A percentile compares a stretch with the other conserved stretches of the same genome.
Evolutionary conservation across 2,329 filamentous ascomycete species (phyloP).

Genomic region (Periconia sp.): DNA sequence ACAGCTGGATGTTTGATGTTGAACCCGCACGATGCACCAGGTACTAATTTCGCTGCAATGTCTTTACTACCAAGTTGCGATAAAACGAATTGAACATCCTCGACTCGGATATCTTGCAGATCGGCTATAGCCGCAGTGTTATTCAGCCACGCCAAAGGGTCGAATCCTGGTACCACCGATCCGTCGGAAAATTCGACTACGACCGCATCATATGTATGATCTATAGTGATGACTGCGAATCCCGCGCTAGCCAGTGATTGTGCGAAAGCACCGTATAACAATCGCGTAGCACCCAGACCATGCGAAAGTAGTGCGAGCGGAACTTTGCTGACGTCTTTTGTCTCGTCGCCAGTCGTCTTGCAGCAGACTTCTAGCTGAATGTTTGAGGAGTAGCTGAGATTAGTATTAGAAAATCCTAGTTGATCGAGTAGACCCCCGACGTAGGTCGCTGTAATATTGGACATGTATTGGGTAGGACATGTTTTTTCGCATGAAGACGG

Average conservation of each 20-base stretch:
- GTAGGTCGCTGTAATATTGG: slow-evolving; percentile 12
- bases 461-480: slow-evolving; percentile 15
- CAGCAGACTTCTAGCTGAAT: slow-evolving; percentile 12
- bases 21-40: slow-evolving; percentile 1
- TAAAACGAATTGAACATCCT: slow-evolving; percentile 29
- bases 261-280: slow-evolving; percentile 52
- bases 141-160: no score
- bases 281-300: slow-evolving; percentile 52
- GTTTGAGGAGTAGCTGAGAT: slow-evolving; percentile 6
- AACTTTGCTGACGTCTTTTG: no score
- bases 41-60: slow-evolving; percentile 14
- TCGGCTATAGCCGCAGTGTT: slow-evolving; percentile 28
- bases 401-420: slow-evolving; percentile 9
- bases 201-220: slow-evolving; percentile 57
- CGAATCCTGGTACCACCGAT: slow-evolving; percentile 31
- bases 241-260: slow-evolving; percentile 56
- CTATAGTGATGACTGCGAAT: slow-evolving; percentile 56
- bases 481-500: slow-evolving; percentile 8
- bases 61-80: slow-evolving; percentile 21
- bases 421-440: background rate
- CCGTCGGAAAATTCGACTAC: slow-evolving; percentile 59
- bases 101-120: slow-evolving; percentile 25
- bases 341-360: slow-evolving; percentile 1
- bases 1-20: slow-evolving; percentile 18
- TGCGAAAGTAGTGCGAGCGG: slow-evolving; percentile 53